Evolutionary conservation across 345 rosid species (phyloP).

Genomic region (Limnanthes douglasii): DNA sequence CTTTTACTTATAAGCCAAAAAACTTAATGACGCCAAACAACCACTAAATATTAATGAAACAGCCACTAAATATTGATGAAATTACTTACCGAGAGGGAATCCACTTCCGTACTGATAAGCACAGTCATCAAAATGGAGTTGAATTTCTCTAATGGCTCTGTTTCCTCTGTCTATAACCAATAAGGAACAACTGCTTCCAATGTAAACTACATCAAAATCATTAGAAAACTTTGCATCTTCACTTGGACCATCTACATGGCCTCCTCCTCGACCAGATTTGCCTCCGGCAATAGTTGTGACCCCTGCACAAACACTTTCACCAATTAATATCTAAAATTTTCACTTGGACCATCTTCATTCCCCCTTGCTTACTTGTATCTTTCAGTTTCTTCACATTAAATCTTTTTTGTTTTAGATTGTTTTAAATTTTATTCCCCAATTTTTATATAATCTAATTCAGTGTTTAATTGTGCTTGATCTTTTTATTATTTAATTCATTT

Average conservation of each 20-base stretch:
- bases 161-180: constrained; percentile 95
- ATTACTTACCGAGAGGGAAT: constrained; percentile 94
- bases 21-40: no score
- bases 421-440: no score
- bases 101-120: constrained; percentile 94
- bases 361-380: no score
- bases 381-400: no score
- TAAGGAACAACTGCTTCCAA: constrained; percentile 95
- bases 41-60: no score
- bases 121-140: constrained; percentile 95
- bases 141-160: constrained; percentile 88
- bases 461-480: no score
- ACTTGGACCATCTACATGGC: constrained; percentile 95
- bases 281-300: constrained; percentile 99
- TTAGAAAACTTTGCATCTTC: constrained; percentile 94
- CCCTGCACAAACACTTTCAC: no score
- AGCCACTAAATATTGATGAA: no score
- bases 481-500: no score
- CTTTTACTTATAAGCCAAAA: no score
- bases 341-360: constrained; percentile 96
- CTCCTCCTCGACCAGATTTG: constrained; percentile 55
- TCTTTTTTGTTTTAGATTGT: no score
- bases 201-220: constrained; percentile 89
- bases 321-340: constrained; percentile 91
- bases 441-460: no score